These are phyloP conservation scores for Leptographium procerum DNA, from an alignment of 2,329 filamentous ascomycete species.

Conservation along the genomic window DNA sequence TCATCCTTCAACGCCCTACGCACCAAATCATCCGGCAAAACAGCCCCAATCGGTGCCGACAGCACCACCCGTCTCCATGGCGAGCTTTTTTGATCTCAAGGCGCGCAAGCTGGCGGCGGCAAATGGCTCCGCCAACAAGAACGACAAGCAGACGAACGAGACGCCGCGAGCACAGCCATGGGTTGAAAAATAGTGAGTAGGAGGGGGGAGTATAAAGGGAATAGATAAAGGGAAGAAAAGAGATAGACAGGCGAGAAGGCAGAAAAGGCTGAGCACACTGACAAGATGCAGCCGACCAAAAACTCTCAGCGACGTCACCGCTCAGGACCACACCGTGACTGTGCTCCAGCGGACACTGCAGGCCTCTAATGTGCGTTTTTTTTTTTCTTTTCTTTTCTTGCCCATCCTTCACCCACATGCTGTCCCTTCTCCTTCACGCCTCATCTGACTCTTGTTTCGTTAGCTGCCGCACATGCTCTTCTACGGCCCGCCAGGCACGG, in stretches of 20 bases:
- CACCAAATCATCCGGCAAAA: background rate
- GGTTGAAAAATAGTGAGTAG: conserved; percentile 92
- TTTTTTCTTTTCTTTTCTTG: background rate
- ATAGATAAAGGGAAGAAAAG: background rate
- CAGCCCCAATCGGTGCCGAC: background rate
- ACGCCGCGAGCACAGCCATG: conserved; percentile 69
- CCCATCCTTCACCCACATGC: background rate
- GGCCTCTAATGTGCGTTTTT: conserved; percentile 63
- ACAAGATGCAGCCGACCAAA: conserved; percentile 65
- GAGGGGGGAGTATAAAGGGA: conserved; percentile 28
- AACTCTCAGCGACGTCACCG: conserved; percentile 85
- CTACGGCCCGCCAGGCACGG: conserved; percentile 93
- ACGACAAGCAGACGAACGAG: conserved; percentile 50
- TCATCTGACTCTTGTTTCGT: background rate
- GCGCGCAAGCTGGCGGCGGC: conserved; percentile 69
- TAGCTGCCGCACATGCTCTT: conserved; percentile 97
- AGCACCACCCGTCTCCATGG: conserved; percentile 39
- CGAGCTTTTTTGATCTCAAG: conserved; percentile 92
- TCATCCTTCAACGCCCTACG: background rate
- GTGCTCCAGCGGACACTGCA: conserved; percentile 87
- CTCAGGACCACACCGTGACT: conserved; percentile 93
- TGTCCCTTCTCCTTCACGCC: too few relatives aligned
- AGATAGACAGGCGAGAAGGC: too few relatives aligned
- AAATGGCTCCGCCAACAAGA: conserved; percentile 54
- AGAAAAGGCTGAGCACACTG: too few relatives aligned